These are phyloP conservation scores for Gastrodia elata DNA, from an alignment of 106 monocot genomes.

Conservation along the genomic window DNA sequence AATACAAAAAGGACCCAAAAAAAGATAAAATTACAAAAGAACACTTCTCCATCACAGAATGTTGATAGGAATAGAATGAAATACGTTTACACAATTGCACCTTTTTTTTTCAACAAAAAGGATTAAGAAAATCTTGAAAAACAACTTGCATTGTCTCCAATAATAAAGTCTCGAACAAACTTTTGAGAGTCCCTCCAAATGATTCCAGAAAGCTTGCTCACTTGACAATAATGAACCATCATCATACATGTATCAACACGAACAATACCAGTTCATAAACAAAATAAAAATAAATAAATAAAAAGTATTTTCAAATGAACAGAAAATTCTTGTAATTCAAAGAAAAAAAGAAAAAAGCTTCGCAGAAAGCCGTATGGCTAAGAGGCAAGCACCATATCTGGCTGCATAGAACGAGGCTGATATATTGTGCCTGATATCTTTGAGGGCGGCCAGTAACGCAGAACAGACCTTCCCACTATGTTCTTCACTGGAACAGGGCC, in stretches of 20 bases:
- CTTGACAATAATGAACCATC: background rate
- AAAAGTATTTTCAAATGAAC: background rate
- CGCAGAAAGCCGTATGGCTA: conserved; percentile 5
- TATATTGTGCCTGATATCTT: conserved; percentile 76
- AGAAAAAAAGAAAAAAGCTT: background rate
- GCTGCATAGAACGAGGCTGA: conserved; percentile 13
- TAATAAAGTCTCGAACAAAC: background rate
- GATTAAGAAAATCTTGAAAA: too few species aligned
- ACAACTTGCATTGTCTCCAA: background rate
- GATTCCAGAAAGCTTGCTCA: background rate
- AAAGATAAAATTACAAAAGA: too few species aligned
- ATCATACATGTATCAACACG: background rate
- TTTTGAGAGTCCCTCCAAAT: background rate
- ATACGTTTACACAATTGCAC: too few species aligned
- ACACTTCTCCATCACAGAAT: too few species aligned
- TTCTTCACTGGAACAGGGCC: conserved; percentile 79
- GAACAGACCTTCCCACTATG: conserved; percentile 84
- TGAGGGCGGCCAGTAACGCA: conserved; percentile 89
- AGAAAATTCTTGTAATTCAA: conserved; percentile 7
- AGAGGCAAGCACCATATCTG: conserved; percentile 14
- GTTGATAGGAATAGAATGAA: too few species aligned
- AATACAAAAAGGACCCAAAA: too few species aligned
- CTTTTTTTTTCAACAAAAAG: too few species aligned
- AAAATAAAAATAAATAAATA: background rate
- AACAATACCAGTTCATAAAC: too few species aligned